Evolutionary conservation across 2,329 filamentous ascomycete species (phyloP), one percentile per base, ranked within the genome.

Genomic region (Pseudopithomyces maydicus): DNA sequence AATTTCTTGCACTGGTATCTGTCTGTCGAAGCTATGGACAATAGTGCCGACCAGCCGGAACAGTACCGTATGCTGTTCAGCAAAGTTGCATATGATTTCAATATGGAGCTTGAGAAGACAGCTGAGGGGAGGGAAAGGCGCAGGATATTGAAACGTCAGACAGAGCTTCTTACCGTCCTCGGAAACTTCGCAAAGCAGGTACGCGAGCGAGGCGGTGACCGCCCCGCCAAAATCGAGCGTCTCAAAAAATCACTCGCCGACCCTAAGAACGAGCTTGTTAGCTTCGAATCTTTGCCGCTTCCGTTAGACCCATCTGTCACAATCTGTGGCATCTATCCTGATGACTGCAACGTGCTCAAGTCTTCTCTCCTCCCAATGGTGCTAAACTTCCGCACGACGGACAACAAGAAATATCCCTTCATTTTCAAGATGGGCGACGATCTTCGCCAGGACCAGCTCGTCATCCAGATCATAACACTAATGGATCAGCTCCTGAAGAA

Each of bases 1-100:
- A 99, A 96, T 73, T 97, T 96, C 77, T 86, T 99, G 52, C 91
- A 97, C 74, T 99, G 95, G 95, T 99, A 98, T 75, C 83, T 99
- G 2, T 97, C 97, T 88, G 95, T 99, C 1, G 96, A 99, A 77
- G 96, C 93, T 65, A 92, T 96, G 66, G 94, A 97, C 73, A 77
- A 79, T 38, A 92, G 90, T 63, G 86, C 87, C 3, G 89, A 92
- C 42, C 91, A 93, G 66, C 84, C 87, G 20, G 82, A 86, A 4
- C 87, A 88, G 55, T 90, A 94, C 70, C 89, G 91, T 44, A 90
- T 91, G 60, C 87, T 98, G 17, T 99, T 97, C 75, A 89, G 91
- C 26, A 92, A 94, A 67, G 91, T 99, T 8, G 93, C 95, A 57
- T 99, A 92, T 69, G 92, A 98, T 70, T 99, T 98, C 75, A 97